Evolutionary conservation across 805 yeast species (phyloP), one percentile per base, ranked within the genome.

Genomic region (Sugiyamaella chiloensis): DNA sequence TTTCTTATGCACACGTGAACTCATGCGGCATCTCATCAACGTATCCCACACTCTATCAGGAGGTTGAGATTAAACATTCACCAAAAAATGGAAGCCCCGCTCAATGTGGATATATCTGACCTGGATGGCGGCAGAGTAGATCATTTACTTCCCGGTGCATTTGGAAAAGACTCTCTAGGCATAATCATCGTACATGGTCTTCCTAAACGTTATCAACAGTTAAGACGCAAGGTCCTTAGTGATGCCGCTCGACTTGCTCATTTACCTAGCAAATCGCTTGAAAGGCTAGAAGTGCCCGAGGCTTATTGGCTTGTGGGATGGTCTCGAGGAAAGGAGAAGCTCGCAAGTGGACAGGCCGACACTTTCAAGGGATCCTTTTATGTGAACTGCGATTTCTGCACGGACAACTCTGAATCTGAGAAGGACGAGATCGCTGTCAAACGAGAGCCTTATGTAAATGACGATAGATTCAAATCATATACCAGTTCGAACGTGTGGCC

Each of bases 401-500:
- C 27, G 17, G 17, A 39, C 6, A 21, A 5, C 30, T 6, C 12
- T 14, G 19, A 24, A 2, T 16, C 9, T 4, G 17, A 42, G 19
- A 14, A 9, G 20, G 21, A 34, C 12, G 21, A 34, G 20, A 34
- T 34, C 4, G 14, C 12, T 27, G 17, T 9, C 29, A 5, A 4
- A 16, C n/a, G 42, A 21, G 23, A 37, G 26, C 42, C 8, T 5
- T 42, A 42, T 17, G 21, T 14, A 9, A 66, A 61, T n/a, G 64
- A 71, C 26, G 34, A 14, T 6, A 23, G 20, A 9, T 61, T 64
- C 56, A 69, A 66, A 43, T 70, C 75, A 2, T 79, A 79, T 56
- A 74, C 78, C 0, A 64, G 73, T 1, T 62, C 73, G 41, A 79
- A 80, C 59, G 66, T 71, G 12, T 80, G 84, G 84, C 84, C 84